These are phyloP conservation scores for Kuraishia cidri DNA, from an alignment of 805 yeast genomes.

Conservation along the genomic window DNA sequence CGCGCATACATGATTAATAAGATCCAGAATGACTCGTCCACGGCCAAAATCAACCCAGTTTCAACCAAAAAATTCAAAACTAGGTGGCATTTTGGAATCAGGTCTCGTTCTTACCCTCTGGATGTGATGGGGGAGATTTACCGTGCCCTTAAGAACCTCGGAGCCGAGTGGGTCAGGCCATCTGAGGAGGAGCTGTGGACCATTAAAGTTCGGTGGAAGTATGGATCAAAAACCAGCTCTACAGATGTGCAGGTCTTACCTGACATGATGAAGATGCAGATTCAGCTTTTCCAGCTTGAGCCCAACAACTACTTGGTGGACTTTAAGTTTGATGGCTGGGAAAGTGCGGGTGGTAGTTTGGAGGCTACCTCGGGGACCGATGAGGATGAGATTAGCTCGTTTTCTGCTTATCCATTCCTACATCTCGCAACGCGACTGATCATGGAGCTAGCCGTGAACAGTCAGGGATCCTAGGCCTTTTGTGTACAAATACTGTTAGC, in stretches of 20 bases:
- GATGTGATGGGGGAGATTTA: slow-evolving; percentile 99
- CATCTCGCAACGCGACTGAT: slow-evolving; percentile 87
- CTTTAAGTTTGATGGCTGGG: slow-evolving; percentile 98
- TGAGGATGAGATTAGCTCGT: slow-evolving; percentile 77
- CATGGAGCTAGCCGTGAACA: slow-evolving; percentile 94
- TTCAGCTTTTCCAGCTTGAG: slow-evolving; percentile 90
- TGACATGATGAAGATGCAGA: slow-evolving; percentile 93
- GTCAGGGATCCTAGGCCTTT: slow-evolving; percentile 39
- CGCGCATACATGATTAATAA: slow-evolving; percentile 81
- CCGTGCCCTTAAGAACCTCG: slow-evolving; percentile 84
- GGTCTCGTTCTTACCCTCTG: slow-evolving; percentile 91
- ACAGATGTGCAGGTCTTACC: slow-evolving; percentile 29
- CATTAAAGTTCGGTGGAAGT: slow-evolving; percentile 89
- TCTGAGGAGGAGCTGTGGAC: slow-evolving; percentile 95
- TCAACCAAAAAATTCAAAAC: slow-evolving; percentile 80
- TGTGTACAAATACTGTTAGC: too few relatives aligned
- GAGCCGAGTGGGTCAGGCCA: slow-evolving; percentile 97
- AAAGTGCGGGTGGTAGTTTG: slow-evolving; percentile 32
- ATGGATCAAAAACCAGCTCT: slow-evolving; percentile 30
- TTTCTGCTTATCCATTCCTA: slow-evolving; percentile 90
- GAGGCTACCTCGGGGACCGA: slow-evolving; percentile 15
- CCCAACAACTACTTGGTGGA: slow-evolving; percentile 95
- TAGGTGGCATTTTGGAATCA: slow-evolving; percentile 97
- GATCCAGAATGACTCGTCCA: slow-evolving; percentile 24
- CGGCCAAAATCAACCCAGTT: slow-evolving; percentile 31